Evolutionary conservation across 306 rosid species (phyloP).

Genomic region (Lupinus albus): DNA sequence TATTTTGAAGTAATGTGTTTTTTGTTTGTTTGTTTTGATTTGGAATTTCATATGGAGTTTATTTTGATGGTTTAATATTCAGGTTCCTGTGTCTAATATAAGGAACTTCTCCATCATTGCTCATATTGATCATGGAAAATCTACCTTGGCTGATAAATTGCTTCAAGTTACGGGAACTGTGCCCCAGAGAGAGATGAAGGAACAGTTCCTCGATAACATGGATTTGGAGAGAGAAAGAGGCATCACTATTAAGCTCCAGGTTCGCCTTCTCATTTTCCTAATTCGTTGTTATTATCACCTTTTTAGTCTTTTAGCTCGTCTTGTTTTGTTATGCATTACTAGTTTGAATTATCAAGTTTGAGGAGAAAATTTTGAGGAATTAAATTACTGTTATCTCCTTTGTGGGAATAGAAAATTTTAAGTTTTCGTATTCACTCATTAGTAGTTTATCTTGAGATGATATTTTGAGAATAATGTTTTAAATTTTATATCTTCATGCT

Average conservation of each 20-base stretch:
- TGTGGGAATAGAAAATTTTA: no score
- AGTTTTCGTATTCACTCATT: no score
- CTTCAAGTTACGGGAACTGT: conserved; percentile 91
- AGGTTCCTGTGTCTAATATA: conserved; percentile 81
- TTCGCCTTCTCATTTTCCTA: conserved; percentile 9
- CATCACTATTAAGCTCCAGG: conserved; percentile 91
- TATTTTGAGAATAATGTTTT: no score
- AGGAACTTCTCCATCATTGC: conserved; percentile 82
- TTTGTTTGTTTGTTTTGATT: background rate
- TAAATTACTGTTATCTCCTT: no score
- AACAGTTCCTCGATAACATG: conserved; percentile 97
- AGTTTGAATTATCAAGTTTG: no score
- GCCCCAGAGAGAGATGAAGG: conserved; percentile 90
- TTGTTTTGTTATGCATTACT: no score
- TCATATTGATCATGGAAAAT: conserved; percentile 92
- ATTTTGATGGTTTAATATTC: conserved; percentile 16
- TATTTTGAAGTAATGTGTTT: no score
- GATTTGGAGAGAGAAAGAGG: conserved; percentile 95
- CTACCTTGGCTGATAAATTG: conserved; percentile 84
- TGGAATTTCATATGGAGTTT: background rate
- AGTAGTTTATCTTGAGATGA: no score
- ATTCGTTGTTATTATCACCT: background rate
- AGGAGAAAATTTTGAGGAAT: no score
- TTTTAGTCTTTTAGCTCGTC: background rate
- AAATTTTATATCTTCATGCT: no score